Evolutionary conservation across 495 filamentous ascomycete genomes (phyloP), one percentile per base, ranked within the genome.

Genomic region (Hyaloscypha variabilis): DNA sequence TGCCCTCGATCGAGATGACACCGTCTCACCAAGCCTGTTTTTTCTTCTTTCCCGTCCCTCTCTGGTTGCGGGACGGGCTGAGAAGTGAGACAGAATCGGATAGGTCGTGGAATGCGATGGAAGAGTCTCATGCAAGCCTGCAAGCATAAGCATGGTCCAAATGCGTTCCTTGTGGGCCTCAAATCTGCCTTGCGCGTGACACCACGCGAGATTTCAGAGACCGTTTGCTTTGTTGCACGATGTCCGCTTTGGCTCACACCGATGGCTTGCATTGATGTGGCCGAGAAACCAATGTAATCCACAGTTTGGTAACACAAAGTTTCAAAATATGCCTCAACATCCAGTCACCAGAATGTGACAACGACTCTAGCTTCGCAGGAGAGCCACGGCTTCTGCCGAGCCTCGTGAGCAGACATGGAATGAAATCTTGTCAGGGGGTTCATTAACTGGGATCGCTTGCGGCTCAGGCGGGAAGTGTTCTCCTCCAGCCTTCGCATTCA

Each of bases 101-200:
- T 42, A 58, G 11, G 10, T 23, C 42, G 57, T 59, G 30, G 57
- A 59, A 54, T 24, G 34, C 42, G 57, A 36, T 34, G 57, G 29
- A 59, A 59, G 17, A 14, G 6, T 39, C 57, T 39, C 29, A 25
- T 39, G 31, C 26, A 34, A 54, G 51, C 51, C 51, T 54, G 51
- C 51, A 25, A 8, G 51, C 8, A 54, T 25, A 54, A 25, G 51
- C 17, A 54, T 17, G 34, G 30, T 58, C 34, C 23, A n/a, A n/a
- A 52, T 58, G 23, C 6, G 21, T 24, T 25, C 11, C 39, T 36
- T 13, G 17, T 46, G 17, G 39, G 4, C 0, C 4, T 46, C 26
- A 21, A 63, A 53, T 25, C 60, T 63, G 60, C 60, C 60, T 63
- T 31, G 26, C 50, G 60, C 60, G 49, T 50, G 10, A 24, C 26